Evolutionary conservation across 345 rosid genomes (phyloP), one percentile per base, ranked within the genome.

Genomic region (Aquilaria sinensis): DNA sequence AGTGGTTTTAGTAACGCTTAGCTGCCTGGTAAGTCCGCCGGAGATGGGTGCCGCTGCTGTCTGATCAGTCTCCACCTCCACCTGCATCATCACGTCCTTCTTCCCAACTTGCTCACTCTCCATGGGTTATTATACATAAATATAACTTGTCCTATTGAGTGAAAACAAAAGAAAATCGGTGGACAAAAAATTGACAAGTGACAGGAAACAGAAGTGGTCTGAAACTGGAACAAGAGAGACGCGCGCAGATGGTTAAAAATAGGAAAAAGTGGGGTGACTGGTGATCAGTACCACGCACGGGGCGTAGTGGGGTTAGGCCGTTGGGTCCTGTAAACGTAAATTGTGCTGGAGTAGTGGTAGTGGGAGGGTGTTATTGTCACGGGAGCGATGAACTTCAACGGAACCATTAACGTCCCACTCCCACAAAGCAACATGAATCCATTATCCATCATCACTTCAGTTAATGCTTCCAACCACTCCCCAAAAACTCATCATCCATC

Each of bases 1-100:
- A 8, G 46, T 81, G 58, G 9, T 77, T 82, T 80, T 87, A 4
- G 80, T 63, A 31, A 72, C 64, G 69, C 89, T 85, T 2, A 79
- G 62, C 58, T 85, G 96, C 65, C 93, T 78, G 6, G 80, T 60
- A 5, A 84, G 77, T 13, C 56, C 57, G 0, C 70, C 6, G 6
- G 64, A 16, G 11, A 31, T 66, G 15, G 54, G 56, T 41, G 55
- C 69, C 4, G 74, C 43, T 9, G 69, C 53, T 10, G 16, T 6
- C 33, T 59, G 43, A 16, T 37, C 79, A 5, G 66, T 61, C 55
- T 60, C 68, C 43, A 4, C 43, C 64, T 81, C 79, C 62, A 75
- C 67, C 72, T 84, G 77, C 79, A 74, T 51, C 54, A 2, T 45
- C 2, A 13, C 58, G 51, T 63, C 47, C 56, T 73, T 78, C 47